These are phyloP conservation scores for Quercus glauca DNA, from an alignment of 306 rosid species.

Conservation along the genomic window DNA sequence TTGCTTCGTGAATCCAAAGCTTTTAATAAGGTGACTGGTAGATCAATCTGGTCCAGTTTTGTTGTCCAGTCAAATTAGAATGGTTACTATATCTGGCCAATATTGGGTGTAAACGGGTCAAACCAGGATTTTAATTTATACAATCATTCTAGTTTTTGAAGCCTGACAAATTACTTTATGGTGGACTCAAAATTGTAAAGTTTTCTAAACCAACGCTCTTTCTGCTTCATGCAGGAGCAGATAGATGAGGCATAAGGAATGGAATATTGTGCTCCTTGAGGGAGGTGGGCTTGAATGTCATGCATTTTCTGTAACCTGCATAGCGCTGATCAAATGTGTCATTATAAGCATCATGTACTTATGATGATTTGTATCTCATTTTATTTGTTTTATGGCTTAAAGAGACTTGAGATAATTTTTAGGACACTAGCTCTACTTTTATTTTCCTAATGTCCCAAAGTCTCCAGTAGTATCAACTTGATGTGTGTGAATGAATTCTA, in stretches of 20 bases:
- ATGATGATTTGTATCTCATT: neutral
- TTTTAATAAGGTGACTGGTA: neutral
- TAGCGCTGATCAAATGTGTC: constrained; percentile 42
- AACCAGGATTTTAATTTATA: neutral
- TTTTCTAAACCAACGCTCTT: neutral
- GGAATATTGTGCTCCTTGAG: constrained; percentile 28
- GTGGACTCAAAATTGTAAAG: neutral
- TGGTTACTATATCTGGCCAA: neutral
- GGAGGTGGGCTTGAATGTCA: constrained; percentile 78
- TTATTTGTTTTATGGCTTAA: neutral
- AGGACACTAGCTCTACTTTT: neutral
- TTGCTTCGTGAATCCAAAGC: neutral
- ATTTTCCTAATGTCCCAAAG: neutral
- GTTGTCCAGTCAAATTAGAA: neutral
- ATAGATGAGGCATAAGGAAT: constrained; percentile 74
- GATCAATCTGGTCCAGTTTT: neutral
- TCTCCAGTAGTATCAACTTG: neutral
- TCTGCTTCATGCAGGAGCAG: constrained; percentile 63
- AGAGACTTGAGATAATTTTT: neutral
- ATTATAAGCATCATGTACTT: neutral
- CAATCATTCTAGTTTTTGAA: too few relatives aligned
- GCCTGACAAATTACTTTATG: neutral
- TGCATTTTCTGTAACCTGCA: constrained; percentile 24
- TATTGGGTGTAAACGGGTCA: neutral
- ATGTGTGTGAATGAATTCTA: neutral